phyloP scores from a whole-genome alignment of 2,329 filamentous ascomycete species.

The Grosmannia penicillata region DNA sequence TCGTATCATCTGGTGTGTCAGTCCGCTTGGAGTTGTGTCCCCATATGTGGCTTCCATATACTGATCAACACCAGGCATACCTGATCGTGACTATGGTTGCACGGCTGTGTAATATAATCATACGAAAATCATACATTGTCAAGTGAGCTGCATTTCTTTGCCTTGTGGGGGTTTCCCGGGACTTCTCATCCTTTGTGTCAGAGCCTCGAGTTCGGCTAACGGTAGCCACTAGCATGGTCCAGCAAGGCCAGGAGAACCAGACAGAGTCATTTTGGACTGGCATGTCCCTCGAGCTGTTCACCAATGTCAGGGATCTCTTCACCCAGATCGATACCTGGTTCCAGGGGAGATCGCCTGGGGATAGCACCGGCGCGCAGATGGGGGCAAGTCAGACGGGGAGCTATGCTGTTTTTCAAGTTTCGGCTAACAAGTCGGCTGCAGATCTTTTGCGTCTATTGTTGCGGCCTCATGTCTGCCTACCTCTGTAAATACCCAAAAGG shows the following conservation, averaged over 20 bases:
- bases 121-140: slow-evolving; percentile 41
- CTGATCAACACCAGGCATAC: slow-evolving; percentile 26
- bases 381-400: slow-evolving; percentile 17
- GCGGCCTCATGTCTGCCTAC: slow-evolving; percentile 33
- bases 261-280: slow-evolving; percentile 20
- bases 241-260: slow-evolving; percentile 18
- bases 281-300: slow-evolving; percentile 29
- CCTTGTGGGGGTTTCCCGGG: neutral
- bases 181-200: neutral
- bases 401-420: neutral
- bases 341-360: slow-evolving; percentile 25
- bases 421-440: no score
- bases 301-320: slow-evolving; percentile 28
- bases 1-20: slow-evolving; percentile 31
- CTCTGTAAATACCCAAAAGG: slow-evolving; percentile 26
- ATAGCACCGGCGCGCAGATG: slow-evolving; percentile 35
- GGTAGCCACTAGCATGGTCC: slow-evolving; percentile 21
- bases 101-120: slow-evolving; percentile 40
- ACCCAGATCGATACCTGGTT: slow-evolving; percentile 35
- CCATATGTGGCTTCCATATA: no score
- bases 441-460: slow-evolving; percentile 36
- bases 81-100: slow-evolving; percentile 39
- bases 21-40: neutral
- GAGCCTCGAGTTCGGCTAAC: neutral
- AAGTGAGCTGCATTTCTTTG: slow-evolving; percentile 27